These are phyloP conservation scores for Purshia tridentata DNA, from an alignment of 306 rosid species.

Conservation along the genomic window DNA sequence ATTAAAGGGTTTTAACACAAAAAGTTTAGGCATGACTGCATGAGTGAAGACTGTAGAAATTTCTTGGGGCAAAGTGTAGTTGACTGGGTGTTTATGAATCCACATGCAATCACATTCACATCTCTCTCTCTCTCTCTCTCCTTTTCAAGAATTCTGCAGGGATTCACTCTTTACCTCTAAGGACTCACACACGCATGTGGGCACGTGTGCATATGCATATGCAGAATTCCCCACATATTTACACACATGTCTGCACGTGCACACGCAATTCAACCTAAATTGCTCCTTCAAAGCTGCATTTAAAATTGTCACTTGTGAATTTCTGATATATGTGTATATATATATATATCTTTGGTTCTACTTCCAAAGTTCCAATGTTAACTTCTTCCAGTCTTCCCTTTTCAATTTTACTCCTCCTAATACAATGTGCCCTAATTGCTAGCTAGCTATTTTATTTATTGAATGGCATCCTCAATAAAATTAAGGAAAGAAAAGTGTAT, in stretches of 20 bases:
- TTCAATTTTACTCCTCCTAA: not conserved
- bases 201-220: slow-evolving; percentile 69
- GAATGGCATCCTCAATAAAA: not conserved
- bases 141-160: slow-evolving; percentile 48
- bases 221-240: slow-evolving; percentile 74
- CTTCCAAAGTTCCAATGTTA: slow-evolving; percentile 33
- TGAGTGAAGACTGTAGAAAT: slow-evolving; percentile 34
- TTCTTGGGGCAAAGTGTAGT: slow-evolving; percentile 54
- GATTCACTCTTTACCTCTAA: slow-evolving; percentile 25
- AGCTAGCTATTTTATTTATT: not conserved
- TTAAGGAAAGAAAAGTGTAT: not conserved
- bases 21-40: not conserved
- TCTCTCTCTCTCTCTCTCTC: slow-evolving; percentile 17
- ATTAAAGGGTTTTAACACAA: slow-evolving; percentile 8
- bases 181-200: slow-evolving; percentile 57
- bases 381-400: slow-evolving; percentile 1
- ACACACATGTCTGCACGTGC: slow-evolving; percentile 89
- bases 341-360: slow-evolving; percentile 21
- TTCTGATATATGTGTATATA: not conserved
- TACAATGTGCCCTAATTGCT: slow-evolving; percentile 18
- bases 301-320: slow-evolving; percentile 18
- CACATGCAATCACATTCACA: slow-evolving; percentile 68
- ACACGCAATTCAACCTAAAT: slow-evolving; percentile 68
- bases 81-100: slow-evolving; percentile 52
- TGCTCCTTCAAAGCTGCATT: slow-evolving; percentile 15